Evolutionary conservation across 257 asterid genomes (phyloP).

Genomic region (Ilex asprella): DNA sequence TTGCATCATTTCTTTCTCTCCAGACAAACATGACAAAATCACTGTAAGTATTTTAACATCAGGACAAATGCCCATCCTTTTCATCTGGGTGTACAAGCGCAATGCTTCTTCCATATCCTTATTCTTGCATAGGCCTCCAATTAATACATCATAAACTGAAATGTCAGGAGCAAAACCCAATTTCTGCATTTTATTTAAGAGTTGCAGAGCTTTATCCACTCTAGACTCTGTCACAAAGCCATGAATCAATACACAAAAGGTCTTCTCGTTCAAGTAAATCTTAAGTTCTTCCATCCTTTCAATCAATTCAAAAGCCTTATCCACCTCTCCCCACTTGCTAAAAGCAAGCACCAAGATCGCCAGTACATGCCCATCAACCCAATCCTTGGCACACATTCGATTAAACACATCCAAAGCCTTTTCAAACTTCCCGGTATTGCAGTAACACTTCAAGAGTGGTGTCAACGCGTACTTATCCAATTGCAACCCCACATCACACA

Average conservation of each 20-base stretch:
- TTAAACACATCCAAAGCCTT: slow-evolving; percentile 55
- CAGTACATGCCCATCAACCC: slow-evolving; percentile 69
- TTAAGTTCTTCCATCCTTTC: slow-evolving; percentile 56
- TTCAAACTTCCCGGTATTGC: slow-evolving; percentile 54
- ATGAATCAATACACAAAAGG: slow-evolving; percentile 59
- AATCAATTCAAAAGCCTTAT: slow-evolving; percentile 60
- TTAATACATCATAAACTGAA: slow-evolving; percentile 60
- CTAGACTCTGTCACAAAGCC: slow-evolving; percentile 61
- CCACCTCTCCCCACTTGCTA: slow-evolving; percentile 66
- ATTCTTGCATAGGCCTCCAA: slow-evolving; percentile 52
- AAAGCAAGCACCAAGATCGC: slow-evolving; percentile 53
- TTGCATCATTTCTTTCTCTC: slow-evolving; percentile 41
- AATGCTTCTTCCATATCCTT: slow-evolving; percentile 49
- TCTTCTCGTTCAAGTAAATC: slow-evolving; percentile 61
- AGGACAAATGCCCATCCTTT: slow-evolving; percentile 44
- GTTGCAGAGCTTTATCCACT: slow-evolving; percentile 60
- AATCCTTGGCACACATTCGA: slow-evolving; percentile 50
- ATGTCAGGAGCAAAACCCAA: slow-evolving; percentile 48
- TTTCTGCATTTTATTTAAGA: slow-evolving; percentile 53
- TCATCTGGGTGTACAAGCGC: slow-evolving; percentile 47
- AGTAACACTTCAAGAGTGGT: slow-evolving; percentile 72
- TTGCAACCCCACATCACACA: slow-evolving; percentile 43
- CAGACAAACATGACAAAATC: slow-evolving; percentile 39
- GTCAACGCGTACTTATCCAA: slow-evolving; percentile 70
- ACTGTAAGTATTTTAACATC: slow-evolving; percentile 48